Evolutionary conservation across 179 eudicot genomes (phyloP), one percentile per base, ranked within the genome.

Genomic region (Spinacia oleracea): DNA sequence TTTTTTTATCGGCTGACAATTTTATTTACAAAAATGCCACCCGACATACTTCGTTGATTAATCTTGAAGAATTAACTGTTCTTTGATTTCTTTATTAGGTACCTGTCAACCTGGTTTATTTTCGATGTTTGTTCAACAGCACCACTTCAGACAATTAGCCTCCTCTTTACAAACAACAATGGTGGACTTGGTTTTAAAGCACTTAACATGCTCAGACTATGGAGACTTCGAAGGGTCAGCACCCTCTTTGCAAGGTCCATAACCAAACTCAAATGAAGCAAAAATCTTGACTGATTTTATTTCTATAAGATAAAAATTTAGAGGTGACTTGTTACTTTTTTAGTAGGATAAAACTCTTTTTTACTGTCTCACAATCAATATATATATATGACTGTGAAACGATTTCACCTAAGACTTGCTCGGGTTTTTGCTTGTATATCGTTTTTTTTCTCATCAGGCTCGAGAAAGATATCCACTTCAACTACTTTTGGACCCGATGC

Each of bases 221-320:
- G 99, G 99, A 91, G 99, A 63, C 94, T 96, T 68, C 85, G 97
- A 45, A 81, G 98, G 81, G 98, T 96, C 85, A 93, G 99, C 86
- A 83, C 91, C 74, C 86, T 92, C 60, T 93, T 96, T 81, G 94
- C 96, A 73, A 93, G 98, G 98, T 95, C 56, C 20, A 63, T 27
- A 84, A 59, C 38, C 34, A 65, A 75, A 27, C 42, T 45, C 51
- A 4, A 53, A 20, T 18, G 58, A 45, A 58, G 63, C 10, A 73
- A 63, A 31, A 42, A 75, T 40, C 56, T 25, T 12, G 58, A 20
- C 23, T 20, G 58, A 20, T 18, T 16, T 29, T 10, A 16, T 53
- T 53, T 20, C 15, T 53, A 18, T 18, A 0, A 21, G 3, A n/a
- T n/a, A 53, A 20, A 20, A 1, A 0, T 20, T 53, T 20, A 53